phyloP scores from a whole-genome alignment of 768 basidiomycete genomes.

The Hirschioporus abietinus region DNA sequence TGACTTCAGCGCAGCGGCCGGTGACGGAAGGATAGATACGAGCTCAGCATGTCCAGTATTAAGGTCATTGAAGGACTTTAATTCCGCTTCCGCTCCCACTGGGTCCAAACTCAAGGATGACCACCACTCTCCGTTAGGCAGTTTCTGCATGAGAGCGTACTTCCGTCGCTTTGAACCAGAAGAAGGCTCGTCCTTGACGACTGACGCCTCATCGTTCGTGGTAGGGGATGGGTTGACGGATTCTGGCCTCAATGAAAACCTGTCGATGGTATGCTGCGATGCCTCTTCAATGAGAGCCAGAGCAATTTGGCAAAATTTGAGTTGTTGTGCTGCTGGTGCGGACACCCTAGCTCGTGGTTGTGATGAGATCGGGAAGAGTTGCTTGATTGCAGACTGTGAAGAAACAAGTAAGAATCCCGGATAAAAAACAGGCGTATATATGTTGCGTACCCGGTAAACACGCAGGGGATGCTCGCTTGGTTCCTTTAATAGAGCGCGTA shows the following conservation, averaged over 20 bases:
- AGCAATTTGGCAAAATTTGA: slow-evolving; percentile 70
- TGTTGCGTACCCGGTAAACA: slow-evolving; percentile 46
- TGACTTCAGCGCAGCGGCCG: slow-evolving; percentile 29
- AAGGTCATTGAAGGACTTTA: slow-evolving; percentile 41
- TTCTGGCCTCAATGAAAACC: slow-evolving; percentile 17
- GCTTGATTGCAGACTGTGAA: slow-evolving; percentile 54
- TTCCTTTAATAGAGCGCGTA: slow-evolving; percentile 53
- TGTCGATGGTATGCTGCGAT: slow-evolving; percentile 44
- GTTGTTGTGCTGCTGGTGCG: slow-evolving; percentile 60
- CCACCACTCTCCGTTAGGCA: slow-evolving; percentile 78
- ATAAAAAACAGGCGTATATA: slow-evolving; percentile 4
- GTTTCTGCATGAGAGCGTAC: slow-evolving; percentile 75
- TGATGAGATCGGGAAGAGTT: slow-evolving; percentile 64
- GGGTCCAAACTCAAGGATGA: slow-evolving; percentile 55
- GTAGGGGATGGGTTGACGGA: slow-evolving; percentile 3
- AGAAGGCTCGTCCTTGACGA: slow-evolving; percentile 11
- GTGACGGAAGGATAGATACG: slow-evolving; percentile 64
- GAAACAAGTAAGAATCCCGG: neutral
- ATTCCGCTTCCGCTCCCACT: slow-evolving; percentile 27
- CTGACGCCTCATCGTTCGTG: slow-evolving; percentile 10
- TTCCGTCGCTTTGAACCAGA: slow-evolving; percentile 31
- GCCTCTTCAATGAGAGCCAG: slow-evolving; percentile 68
- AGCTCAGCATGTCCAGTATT: slow-evolving; percentile 69
- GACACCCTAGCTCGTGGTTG: slow-evolving; percentile 61
- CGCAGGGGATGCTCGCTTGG: slow-evolving; percentile 48